Conservation (phyloP, 768 basidiomycete species). For the Scleroderma bovista region DNA sequence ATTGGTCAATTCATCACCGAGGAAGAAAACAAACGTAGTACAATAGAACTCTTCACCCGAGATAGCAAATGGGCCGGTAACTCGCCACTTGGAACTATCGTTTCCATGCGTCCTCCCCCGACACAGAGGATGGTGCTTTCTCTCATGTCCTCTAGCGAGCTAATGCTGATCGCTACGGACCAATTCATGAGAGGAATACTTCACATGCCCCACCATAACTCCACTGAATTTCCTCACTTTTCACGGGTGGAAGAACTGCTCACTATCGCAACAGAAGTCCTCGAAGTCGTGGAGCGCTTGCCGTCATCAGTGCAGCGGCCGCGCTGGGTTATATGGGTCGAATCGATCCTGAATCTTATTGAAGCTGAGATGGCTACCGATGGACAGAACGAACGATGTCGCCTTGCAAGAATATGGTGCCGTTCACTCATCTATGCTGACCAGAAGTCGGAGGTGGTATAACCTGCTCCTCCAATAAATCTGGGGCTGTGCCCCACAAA, state of each 20-base stretch:
- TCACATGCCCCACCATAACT: conserved; percentile 57
- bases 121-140: conserved; percentile 44
- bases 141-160: conserved; percentile 39
- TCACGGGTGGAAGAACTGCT: conserved; percentile 55
- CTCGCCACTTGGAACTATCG: conserved; percentile 49
- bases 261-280: conserved; percentile 57
- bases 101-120: conserved; percentile 43
- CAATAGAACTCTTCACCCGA: background rate
- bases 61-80: conserved; percentile 40
- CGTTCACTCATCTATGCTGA: background rate
- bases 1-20: conserved; percentile 33
- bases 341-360: conserved; percentile 58
- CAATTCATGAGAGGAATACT: conserved; percentile 67
- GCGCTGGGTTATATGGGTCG: conserved; percentile 58
- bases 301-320: conserved; percentile 38
- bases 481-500: background rate
- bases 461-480: background rate
- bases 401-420: conserved; percentile 1
- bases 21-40: background rate
- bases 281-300: conserved; percentile 56
- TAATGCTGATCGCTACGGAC: conserved; percentile 59
- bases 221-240: conserved; percentile 30
- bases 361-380: conserved; percentile 19
- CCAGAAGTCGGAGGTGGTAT: background rate
- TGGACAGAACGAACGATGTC: background rate